phyloP scores from a whole-genome alignment of 495 filamentous ascomycete species.

The Podospora didyma region DNA sequence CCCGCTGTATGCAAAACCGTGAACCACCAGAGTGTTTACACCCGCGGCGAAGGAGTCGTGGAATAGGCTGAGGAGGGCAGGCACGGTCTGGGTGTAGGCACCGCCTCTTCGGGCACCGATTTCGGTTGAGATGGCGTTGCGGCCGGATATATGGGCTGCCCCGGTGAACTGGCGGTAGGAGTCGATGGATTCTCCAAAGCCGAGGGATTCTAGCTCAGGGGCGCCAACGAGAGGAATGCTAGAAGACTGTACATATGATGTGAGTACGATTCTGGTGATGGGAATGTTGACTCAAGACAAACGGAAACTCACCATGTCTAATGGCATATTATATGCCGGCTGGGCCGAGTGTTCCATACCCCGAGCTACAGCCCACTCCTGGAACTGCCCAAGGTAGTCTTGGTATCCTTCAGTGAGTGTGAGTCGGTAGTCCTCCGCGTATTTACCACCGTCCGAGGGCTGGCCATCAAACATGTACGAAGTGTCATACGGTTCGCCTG shows the following conservation, averaged over 20 bases:
- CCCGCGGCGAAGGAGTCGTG: constrained; percentile 36
- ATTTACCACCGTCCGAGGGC: constrained; percentile 18
- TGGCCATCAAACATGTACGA: constrained; percentile 16
- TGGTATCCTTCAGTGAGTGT: constrained; percentile 21
- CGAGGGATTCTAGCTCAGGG: constrained; percentile 46
- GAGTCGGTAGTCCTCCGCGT: constrained; percentile 20
- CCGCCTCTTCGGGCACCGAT: constrained; percentile 28
- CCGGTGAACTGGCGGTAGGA: constrained; percentile 45
- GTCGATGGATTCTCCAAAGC: constrained; percentile 38
- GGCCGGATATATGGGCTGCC: constrained; percentile 35
- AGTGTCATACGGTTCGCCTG: constrained; percentile 15
- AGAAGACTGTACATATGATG: background rate
- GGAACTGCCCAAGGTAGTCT: constrained; percentile 30
- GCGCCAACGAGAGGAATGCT: constrained; percentile 39
- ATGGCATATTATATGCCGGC: constrained; percentile 44
- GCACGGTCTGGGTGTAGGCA: constrained; percentile 28
- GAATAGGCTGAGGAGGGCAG: constrained; percentile 25
- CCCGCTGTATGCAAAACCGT: constrained; percentile 42
- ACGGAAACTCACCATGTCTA: constrained; percentile 42
- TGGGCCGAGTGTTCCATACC: constrained; percentile 41
- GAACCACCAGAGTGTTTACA: constrained; percentile 44
- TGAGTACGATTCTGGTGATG: too few species aligned
- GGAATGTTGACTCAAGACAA: too few species aligned
- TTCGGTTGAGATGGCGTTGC: constrained; percentile 40
- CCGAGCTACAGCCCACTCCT: constrained; percentile 33